Percentiles rank a stretch among this genome's conserved stretches.
phyloP scores from a whole-genome alignment of 805 yeast species.

The Myxozyma nipponensis region DNA sequence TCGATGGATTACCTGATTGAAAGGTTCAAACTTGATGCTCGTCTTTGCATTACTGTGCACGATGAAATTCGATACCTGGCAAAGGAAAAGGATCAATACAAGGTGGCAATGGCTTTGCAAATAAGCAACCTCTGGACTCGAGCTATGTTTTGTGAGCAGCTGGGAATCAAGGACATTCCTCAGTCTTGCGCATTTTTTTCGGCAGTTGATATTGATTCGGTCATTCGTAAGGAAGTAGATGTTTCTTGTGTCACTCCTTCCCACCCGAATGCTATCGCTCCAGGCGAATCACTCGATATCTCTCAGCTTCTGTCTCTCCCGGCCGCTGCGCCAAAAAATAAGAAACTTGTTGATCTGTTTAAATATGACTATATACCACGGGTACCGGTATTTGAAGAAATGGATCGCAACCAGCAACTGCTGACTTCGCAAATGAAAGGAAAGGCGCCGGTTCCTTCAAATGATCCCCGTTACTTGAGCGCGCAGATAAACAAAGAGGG shows the following conservation, averaged over 20 bases:
- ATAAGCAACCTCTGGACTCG: slow-evolving; percentile 93
- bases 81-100: slow-evolving; percentile 66
- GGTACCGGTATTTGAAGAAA: slow-evolving; percentile 21
- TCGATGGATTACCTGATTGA: slow-evolving; percentile 80
- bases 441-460: slow-evolving; percentile 20
- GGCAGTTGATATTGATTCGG: slow-evolving; percentile 84
- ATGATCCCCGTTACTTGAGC: slow-evolving; percentile 21
- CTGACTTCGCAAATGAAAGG: slow-evolving; percentile 10
- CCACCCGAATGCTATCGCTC: slow-evolving; percentile 61
- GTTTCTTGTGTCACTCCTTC: slow-evolving; percentile 91
- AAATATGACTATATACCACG: slow-evolving; percentile 10
- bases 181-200: slow-evolving; percentile 95
- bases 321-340: slow-evolving; percentile 3
- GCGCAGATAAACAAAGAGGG: slow-evolving; percentile 23
- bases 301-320: slow-evolving; percentile 4
- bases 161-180: slow-evolving; percentile 86
- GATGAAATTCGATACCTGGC: slow-evolving; percentile 87
- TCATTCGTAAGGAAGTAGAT: slow-evolving; percentile 88
- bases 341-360: slow-evolving; percentile 7
- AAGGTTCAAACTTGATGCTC: slow-evolving; percentile 62
- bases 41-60: slow-evolving; percentile 85
- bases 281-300: slow-evolving; percentile 76
- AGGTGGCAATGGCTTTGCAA: slow-evolving; percentile 79
- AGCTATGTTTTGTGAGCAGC: slow-evolving; percentile 87
- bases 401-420: slow-evolving; percentile 14